These are phyloP conservation scores for Purpureocillium lavendulum DNA, from an alignment of 2,329 filamentous ascomycete genomes.

Conservation along the genomic window DNA sequence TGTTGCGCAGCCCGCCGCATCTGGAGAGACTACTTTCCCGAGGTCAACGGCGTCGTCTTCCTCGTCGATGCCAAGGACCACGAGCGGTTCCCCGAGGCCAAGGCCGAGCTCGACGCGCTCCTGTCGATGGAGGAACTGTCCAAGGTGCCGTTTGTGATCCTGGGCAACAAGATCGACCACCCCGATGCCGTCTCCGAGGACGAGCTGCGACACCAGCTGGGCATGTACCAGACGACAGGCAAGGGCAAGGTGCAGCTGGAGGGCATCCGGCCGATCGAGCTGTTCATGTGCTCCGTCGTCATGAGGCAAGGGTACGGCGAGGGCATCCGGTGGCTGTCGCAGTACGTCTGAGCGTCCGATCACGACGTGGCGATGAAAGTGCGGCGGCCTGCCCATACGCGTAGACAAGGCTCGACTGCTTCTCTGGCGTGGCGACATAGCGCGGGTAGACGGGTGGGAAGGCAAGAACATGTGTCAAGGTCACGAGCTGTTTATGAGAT, in stretches of 20 bases:
- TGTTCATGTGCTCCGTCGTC: constrained; percentile 98
- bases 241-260: constrained; percentile 92
- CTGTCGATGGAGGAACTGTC: constrained; percentile 93
- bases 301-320: constrained; percentile 96
- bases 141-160: constrained; percentile 91
- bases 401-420: too few species aligned
- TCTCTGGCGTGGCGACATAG: too few species aligned
- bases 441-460: constrained; percentile 1
- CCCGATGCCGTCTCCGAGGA: constrained; percentile 93
- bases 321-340: constrained; percentile 83
- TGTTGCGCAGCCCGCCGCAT: constrained; percentile 68
- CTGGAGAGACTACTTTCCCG: constrained; percentile 96
- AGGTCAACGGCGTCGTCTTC: constrained; percentile 95
- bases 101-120: constrained; percentile 92
- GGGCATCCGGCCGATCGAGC: constrained; percentile 88
- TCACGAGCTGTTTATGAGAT: constrained; percentile 15
- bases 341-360: constrained; percentile 65
- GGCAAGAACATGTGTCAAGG: constrained; percentile 3
- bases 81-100: constrained; percentile 88
- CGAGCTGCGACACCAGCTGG: constrained; percentile 83
- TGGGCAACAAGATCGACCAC: constrained; percentile 99
- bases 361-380: constrained; percentile 1
- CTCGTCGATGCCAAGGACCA: constrained; percentile 96
- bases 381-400: too few species aligned
- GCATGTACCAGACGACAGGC: constrained; percentile 91